These are phyloP conservation scores for Acanthamoeba royreba DNA, from an alignment of 208 protist species.

Conservation along the genomic window DNA sequence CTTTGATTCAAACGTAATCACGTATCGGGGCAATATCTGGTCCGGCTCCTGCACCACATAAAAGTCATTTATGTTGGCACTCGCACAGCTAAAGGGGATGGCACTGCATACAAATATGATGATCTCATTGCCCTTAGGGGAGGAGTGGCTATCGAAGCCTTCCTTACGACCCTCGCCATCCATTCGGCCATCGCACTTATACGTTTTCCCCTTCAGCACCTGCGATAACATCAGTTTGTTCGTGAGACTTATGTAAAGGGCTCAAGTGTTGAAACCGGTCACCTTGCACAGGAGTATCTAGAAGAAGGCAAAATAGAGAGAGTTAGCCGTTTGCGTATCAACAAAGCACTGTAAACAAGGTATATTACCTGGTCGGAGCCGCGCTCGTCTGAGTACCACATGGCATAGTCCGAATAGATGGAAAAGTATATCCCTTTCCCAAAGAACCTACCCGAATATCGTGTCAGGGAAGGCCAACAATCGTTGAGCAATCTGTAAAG, in stretches of 20 bases:
- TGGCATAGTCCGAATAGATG: conserved; percentile 51
- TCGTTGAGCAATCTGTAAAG: not conserved
- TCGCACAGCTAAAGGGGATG: no score
- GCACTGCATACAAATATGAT: not conserved
- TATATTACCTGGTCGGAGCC: not conserved
- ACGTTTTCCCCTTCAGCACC: conserved; percentile 3
- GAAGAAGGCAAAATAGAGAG: no score
- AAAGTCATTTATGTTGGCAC: no score
- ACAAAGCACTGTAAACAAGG: no score
- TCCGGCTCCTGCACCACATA: not conserved
- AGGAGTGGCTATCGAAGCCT: conserved; percentile 44
- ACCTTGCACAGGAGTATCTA: conserved; percentile 35
- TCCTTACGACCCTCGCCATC: not conserved
- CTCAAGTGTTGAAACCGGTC: no score
- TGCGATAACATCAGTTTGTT: no score
- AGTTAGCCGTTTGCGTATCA: no score
- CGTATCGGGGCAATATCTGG: not conserved
- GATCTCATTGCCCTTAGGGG: conserved; percentile 51
- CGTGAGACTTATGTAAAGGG: no score
- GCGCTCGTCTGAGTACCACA: conserved; percentile 50
- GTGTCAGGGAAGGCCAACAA: not conserved
- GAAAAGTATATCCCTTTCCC: conserved; percentile 51
- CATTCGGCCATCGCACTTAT: not conserved
- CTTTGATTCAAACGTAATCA: conserved; percentile 11
- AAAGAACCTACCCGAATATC: not conserved